Conservation (phyloP, 306 rosid species). For the Prunus dulcis region DNA sequence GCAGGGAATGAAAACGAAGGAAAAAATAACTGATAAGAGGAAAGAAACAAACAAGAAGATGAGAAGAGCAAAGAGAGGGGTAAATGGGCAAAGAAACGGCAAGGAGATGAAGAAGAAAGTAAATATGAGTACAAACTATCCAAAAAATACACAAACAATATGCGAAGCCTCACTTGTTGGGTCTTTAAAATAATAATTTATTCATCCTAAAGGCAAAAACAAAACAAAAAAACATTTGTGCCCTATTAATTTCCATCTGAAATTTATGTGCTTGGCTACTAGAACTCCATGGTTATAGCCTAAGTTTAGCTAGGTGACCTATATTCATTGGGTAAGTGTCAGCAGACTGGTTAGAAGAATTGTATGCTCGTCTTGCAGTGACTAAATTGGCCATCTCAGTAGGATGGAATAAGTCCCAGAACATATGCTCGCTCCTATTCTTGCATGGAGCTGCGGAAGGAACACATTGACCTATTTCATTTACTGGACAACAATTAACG, state of each 20-base stretch:
- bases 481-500: slow-evolving; percentile 32
- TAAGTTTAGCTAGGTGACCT: slow-evolving; percentile 21
- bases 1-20: too few relatives aligned
- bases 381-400: slow-evolving; percentile 32
- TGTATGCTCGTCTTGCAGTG: slow-evolving; percentile 21
- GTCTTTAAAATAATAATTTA: too few relatives aligned
- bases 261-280: background rate
- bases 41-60: too few relatives aligned
- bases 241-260: background rate
- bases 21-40: too few relatives aligned
- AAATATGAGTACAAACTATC: too few relatives aligned
- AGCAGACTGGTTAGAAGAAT: background rate
- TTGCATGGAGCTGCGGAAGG: slow-evolving; percentile 28
- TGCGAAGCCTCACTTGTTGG: too few relatives aligned
- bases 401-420: slow-evolving; percentile 51
- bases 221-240: too few relatives aligned
- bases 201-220: too few relatives aligned
- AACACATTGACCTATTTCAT: slow-evolving; percentile 31
- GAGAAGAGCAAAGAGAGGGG: too few relatives aligned
- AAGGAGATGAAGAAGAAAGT: too few relatives aligned
- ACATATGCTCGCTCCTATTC: slow-evolving; percentile 38
- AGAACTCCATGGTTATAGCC: background rate
- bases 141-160: too few relatives aligned
- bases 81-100: too few relatives aligned
- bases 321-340: slow-evolving; percentile 39